phyloP scores from a whole-genome alignment of 192 early-diverging fungal species.

The Linnemannia hyalina region DNA sequence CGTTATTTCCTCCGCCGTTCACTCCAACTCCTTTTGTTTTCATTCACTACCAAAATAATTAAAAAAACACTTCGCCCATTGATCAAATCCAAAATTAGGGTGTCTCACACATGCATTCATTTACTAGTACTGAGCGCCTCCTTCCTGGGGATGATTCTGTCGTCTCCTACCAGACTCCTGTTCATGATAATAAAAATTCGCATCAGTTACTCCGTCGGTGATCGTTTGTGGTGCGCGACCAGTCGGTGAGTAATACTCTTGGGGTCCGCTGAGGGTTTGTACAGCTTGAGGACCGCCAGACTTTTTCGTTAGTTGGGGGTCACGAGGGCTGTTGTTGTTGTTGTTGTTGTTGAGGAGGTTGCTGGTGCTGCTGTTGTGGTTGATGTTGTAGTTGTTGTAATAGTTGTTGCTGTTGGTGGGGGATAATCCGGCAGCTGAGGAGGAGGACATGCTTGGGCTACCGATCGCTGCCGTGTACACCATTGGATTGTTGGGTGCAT shows the following conservation, averaged over 20 bases:
- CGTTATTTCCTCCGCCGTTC: too few species aligned
- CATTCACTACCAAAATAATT: too few species aligned
- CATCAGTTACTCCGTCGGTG: neutral
- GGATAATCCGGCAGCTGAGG: neutral
- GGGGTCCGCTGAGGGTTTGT: neutral
- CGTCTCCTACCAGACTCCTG: conserved; percentile 6
- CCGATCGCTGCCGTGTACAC: neutral
- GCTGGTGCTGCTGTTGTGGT: neutral
- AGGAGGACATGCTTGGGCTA: neutral
- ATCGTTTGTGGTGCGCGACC: conserved; percentile 13
- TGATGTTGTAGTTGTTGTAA: neutral
- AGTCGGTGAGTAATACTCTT: conserved; percentile 12
- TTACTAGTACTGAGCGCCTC: neutral
- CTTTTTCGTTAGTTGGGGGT: neutral
- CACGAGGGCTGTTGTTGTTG: neutral
- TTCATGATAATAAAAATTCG: neutral
- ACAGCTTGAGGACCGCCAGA: conserved; percentile 3
- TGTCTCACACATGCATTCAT: neutral
- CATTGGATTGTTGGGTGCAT: neutral
- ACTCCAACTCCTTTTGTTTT: too few species aligned
- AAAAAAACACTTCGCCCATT: too few species aligned
- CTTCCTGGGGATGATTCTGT: conserved; percentile 23
- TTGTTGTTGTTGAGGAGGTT: neutral
- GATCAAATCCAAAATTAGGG: too few species aligned
- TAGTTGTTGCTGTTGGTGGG: neutral